Conservation (phyloP, 441 rosid genomes). For the Sinapis alba region DNA sequence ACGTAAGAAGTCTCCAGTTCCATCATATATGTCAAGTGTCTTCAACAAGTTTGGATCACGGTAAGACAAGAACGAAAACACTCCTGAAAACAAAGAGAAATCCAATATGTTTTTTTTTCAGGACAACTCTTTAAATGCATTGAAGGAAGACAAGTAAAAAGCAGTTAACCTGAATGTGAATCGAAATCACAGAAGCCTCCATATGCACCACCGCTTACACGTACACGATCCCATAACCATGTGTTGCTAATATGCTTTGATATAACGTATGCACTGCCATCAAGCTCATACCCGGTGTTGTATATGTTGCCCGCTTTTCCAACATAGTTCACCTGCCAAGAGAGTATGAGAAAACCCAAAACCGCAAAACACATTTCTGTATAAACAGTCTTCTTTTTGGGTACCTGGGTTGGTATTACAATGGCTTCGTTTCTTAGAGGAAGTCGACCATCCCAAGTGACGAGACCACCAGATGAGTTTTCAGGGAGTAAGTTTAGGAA, state of each 20-base stretch:
- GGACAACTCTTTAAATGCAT: background rate
- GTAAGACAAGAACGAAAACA: constrained; percentile 88
- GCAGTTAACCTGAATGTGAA: constrained; percentile 77
- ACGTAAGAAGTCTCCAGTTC: constrained; percentile 80
- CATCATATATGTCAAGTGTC: constrained; percentile 83
- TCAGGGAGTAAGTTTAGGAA: constrained; percentile 87
- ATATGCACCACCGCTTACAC: constrained; percentile 98
- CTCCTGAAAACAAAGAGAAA: constrained; percentile 49
- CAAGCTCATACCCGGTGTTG: constrained; percentile 72
- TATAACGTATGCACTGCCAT: constrained; percentile 91
- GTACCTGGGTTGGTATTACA: constrained; percentile 93
- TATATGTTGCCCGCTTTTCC: constrained; percentile 93
- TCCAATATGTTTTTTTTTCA: background rate
- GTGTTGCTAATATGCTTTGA: constrained; percentile 87
- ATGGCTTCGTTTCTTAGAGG: constrained; percentile 80
- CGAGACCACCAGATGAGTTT: constrained; percentile 44
- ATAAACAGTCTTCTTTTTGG: background rate
- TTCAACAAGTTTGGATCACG: constrained; percentile 94
- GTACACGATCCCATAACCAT: constrained; percentile 98
- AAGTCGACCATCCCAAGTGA: constrained; percentile 66
- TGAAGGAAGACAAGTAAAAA: background rate
- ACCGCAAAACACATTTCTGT: constrained; percentile 5
- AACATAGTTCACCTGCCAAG: constrained; percentile 84
- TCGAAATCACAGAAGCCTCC: constrained; percentile 96
- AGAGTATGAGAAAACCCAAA: constrained; percentile 4